Percentiles rank a stretch among this genome's conserved stretches.
Evolutionary conservation across 2,329 filamentous ascomycete species (phyloP).

Genomic region (Botrytis byssoidea): DNA sequence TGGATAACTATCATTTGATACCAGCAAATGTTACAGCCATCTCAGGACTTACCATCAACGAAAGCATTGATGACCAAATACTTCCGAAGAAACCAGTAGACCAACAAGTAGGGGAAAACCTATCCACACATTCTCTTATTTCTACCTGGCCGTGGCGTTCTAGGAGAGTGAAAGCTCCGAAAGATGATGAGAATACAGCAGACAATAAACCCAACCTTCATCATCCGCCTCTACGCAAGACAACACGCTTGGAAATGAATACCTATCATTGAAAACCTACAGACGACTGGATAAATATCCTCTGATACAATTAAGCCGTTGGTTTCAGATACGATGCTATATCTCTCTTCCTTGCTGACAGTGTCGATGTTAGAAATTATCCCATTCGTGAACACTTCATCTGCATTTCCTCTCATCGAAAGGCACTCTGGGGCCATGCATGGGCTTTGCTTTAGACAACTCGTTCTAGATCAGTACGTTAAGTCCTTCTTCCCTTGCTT

Average conservation of each 20-base stretch:
- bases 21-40: neutral
- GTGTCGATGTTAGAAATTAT: neutral
- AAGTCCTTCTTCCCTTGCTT: rapidly evolving
- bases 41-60: neutral
- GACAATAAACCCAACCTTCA: neutral
- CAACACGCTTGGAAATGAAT: neutral
- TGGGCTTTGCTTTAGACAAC: neutral
- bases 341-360: neutral
- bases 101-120: neutral
- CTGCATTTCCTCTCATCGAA: neutral
- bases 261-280: neutral
- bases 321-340: neutral
- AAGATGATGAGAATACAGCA: neutral
- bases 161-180: neutral
- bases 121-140: neutral
- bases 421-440: neutral
- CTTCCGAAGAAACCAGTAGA: neutral
- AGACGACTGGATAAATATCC: neutral
- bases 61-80: neutral
- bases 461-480: neutral
- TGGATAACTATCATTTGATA: neutral
- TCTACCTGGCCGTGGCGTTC: neutral
- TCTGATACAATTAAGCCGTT: neutral
- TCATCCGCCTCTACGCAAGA: neutral
- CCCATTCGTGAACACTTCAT: neutral